A percentile compares a stretch with the other conserved stretches of the same genome.
These are phyloP conservation scores for Trichoderma parareesei DNA, from an alignment of 495 filamentous ascomycete genomes.

Conservation along the genomic window DNA sequence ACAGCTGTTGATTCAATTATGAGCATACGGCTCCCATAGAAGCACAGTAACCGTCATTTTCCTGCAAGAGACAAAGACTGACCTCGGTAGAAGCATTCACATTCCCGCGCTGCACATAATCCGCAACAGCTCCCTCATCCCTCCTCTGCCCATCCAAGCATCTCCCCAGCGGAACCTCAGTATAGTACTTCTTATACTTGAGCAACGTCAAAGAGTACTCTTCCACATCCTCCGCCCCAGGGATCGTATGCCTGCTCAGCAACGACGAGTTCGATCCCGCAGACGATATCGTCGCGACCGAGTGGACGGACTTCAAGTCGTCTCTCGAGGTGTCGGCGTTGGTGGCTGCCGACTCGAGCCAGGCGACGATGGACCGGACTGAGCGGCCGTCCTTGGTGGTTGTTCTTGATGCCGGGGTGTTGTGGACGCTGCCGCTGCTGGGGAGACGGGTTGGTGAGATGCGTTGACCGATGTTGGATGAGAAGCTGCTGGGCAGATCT, in stretches of 20 bases:
- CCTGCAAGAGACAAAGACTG: not conserved
- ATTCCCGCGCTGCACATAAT: not conserved
- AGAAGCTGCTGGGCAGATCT: constrained; percentile 15
- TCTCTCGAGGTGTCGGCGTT: not conserved
- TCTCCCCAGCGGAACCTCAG: constrained; percentile 19
- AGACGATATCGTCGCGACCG: not conserved
- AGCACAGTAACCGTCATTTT: not conserved
- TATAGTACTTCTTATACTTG: constrained; percentile 22
- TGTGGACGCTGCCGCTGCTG: not conserved
- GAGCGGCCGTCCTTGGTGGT: constrained; percentile 4
- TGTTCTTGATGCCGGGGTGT: no score
- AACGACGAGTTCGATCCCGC: not conserved
- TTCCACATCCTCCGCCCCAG: constrained; percentile 11
- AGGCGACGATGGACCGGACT: constrained; percentile 17
- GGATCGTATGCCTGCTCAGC: not conserved
- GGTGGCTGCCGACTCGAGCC: constrained; percentile 15
- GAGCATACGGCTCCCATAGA: not conserved
- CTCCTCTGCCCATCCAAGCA: constrained; percentile 18
- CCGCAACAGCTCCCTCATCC: not conserved
- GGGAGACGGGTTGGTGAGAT: not conserved
- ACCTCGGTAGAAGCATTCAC: not conserved
- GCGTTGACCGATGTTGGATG: constrained; percentile 16
- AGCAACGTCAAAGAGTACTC: constrained; percentile 23
- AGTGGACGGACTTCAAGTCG: not conserved
- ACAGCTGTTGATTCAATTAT: not conserved